These are phyloP conservation scores for Nicotiana knightiana DNA, from an alignment of 257 asterid genomes.

Conservation along the genomic window DNA sequence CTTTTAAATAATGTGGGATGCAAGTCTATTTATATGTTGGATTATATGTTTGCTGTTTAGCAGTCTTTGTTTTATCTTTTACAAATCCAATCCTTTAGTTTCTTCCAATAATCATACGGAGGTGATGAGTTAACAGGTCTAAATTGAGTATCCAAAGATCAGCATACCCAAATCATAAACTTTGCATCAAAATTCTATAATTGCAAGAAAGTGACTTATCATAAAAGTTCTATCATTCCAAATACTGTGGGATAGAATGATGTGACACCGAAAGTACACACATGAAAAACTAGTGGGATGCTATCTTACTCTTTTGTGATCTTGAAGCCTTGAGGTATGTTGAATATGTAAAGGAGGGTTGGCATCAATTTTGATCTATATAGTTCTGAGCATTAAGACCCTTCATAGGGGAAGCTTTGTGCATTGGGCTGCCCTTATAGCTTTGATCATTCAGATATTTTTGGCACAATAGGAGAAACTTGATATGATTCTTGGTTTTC, in stretches of 20 bases:
- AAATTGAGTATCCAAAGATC: background rate
- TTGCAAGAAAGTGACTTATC: background rate
- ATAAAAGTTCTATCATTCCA: background rate
- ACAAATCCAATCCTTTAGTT: background rate
- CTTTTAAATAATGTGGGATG: background rate
- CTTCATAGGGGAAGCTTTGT: no score
- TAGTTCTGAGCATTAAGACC: background rate
- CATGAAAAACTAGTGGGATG: background rate
- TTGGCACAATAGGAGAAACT: background rate
- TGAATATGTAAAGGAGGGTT: background rate
- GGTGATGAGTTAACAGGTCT: background rate
- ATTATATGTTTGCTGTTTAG: background rate
- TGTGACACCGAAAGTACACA: background rate
- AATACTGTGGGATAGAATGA: background rate
- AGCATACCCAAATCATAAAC: background rate
- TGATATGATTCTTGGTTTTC: background rate
- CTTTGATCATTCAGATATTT: background rate
- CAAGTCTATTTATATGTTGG: background rate
- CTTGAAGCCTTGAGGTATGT: background rate
- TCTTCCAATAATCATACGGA: background rate
- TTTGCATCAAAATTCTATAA: background rate
- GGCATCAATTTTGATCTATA: background rate
- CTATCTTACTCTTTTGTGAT: background rate
- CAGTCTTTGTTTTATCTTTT: background rate
- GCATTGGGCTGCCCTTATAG: background rate